Base-by-base conservation (phyloP, 495 filamentous ascomycete genomes). In the Rhypophila decipiens region DNA sequence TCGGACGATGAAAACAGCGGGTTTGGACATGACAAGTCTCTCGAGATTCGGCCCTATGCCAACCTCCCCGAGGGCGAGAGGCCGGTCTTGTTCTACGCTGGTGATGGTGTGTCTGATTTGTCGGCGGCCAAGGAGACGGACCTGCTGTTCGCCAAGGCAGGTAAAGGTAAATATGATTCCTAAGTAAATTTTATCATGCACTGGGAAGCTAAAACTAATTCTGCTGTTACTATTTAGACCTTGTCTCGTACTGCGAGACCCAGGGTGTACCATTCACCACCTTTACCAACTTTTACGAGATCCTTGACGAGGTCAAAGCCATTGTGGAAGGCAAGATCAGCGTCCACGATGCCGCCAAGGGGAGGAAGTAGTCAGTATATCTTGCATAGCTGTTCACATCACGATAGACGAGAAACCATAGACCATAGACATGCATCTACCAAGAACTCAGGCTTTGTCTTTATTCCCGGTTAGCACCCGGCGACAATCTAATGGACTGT, bases 21-120 rank as follows among this genome's bases (percentile, higher is more conserved):
- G 40, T 93, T 90, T 55, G 91, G 91, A 9, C 91, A 98, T 56
- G 91, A 98, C 74, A 96, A 98, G 76, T 87, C 82, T 23, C 66
- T 88, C 29, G 86, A 87, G 52, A 89, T 98, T 56, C 81, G 86
- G 53, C 86, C 84, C 1, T 96, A 96, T 61, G 79, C 84, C n/a
- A 60, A 64, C 37, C 74, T 93, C 10, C 84, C 88, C 0, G 74
- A 76, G 1, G 57, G 44, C 22, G 69, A 83, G 47, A 73, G 88
- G 44, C 90, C 90, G 0, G 78, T 76, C 9, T 76, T 95, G 63
- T 83, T 95, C 51, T 96, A 96, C 55, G 90, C 89, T 20, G 90
- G 90, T 39, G 90, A 96, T 50, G 90, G 90, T 21, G 87, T 95
- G 0, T 91, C 86, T 1, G 90, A 96, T 59, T 70, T 96, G 36